Evolutionary conservation across 2,329 filamentous ascomycete species (phyloP).

Genomic region (Gaeumannomyces tritici): DNA sequence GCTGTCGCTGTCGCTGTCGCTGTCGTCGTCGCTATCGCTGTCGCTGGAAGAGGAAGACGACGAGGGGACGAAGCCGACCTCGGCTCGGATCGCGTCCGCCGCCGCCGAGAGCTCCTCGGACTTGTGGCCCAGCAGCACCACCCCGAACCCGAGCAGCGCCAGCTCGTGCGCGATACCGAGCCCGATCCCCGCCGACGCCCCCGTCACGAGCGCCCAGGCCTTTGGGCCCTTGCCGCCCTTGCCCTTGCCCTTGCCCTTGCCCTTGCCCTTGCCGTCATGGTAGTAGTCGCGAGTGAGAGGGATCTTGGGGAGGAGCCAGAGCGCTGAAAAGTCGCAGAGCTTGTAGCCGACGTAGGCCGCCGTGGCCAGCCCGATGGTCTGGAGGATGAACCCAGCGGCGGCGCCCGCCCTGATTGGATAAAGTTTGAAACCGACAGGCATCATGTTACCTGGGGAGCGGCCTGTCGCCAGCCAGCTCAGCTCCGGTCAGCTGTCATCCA

Average conservation of each 20-base stretch:
- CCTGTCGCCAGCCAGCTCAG: not conserved
- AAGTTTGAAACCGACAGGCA: not conserved
- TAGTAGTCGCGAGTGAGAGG: constrained; percentile 15
- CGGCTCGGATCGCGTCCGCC: constrained; percentile 6
- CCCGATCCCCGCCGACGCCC: constrained; percentile 23
- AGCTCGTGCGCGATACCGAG: constrained; percentile 22
- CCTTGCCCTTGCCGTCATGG: not conserved
- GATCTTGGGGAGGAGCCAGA: constrained; percentile 12
- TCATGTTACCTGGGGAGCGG: not conserved
- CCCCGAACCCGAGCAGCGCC: constrained; percentile 21
- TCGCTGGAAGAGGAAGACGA: not conserved
- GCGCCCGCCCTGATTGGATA: not conserved
- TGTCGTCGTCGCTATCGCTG: too few relatives aligned
- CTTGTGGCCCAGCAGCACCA: constrained; percentile 22
- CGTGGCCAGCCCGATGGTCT: constrained; percentile 12
- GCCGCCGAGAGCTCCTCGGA: constrained; percentile 18
- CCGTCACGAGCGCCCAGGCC: constrained; percentile 22
- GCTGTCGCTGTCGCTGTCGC: not conserved
- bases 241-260: not conserved
- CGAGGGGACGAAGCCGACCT: not conserved
- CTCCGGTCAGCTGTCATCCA: not conserved
- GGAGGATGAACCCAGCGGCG: not conserved
- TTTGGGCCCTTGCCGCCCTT: not conserved
- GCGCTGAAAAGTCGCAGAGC: constrained; percentile 12
- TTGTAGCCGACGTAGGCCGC: constrained; percentile 8